A percentile compares a stretch with the other conserved stretches of the same genome.
Evolutionary conservation across 2,329 filamentous ascomycete genomes (phyloP).

Genomic region (Blumeria hordei): DNA sequence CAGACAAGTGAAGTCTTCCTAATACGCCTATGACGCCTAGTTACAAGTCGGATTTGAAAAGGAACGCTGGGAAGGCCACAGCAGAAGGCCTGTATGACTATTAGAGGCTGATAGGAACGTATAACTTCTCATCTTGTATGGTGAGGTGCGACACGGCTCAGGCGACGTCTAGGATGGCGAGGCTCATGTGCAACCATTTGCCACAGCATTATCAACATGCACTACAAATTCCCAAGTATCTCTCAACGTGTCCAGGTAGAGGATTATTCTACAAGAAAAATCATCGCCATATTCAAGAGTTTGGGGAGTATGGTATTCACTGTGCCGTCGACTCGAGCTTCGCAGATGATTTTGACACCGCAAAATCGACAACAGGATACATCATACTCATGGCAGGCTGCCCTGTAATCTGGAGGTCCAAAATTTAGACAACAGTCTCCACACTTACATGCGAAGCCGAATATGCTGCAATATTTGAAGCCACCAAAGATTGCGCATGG

Average conservation of each 20-base stretch:
- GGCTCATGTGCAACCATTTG: not conserved
- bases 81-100: not conserved
- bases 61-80: not conserved
- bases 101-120: not conserved
- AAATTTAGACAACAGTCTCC: not conserved
- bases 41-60: not conserved
- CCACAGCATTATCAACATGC: not conserved
- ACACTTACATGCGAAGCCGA: not conserved
- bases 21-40: not conserved
- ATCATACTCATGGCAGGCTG: not conserved
- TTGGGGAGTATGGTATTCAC: not conserved
- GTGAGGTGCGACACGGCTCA: not conserved
- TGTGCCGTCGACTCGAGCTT: not conserved
- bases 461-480: constrained; percentile 1
- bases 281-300: not conserved
- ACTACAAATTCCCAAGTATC: not conserved
- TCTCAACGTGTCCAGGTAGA: not conserved
- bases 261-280: not conserved
- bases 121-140: not conserved
- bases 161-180: not conserved
- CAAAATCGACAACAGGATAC: not conserved
- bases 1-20: not conserved
- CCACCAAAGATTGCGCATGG: constrained; percentile 1
- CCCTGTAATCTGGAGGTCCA: not conserved
- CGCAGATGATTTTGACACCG: not conserved